A percentile compares a stretch with the other conserved stretches of the same genome.
Conservation (phyloP, 1,139 yeast genomes). For the Geotrichum carabidarum region DNA sequence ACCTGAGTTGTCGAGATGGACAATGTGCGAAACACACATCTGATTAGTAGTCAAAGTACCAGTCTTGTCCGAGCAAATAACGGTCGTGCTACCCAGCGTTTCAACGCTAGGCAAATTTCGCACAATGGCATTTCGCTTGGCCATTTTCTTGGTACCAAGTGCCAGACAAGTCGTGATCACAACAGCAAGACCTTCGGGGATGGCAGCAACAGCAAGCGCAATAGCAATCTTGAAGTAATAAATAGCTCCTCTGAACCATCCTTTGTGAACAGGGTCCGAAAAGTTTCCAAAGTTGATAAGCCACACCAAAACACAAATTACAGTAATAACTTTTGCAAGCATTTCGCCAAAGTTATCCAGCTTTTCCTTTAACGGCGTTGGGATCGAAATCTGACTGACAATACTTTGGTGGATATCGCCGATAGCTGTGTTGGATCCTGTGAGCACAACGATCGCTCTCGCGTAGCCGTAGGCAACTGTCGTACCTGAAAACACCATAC, state of each 20-base stretch:
- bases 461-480: slow-evolving; percentile 47
- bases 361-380: slow-evolving; percentile 37
- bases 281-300: slow-evolving; percentile 41
- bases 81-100: slow-evolving; percentile 40
- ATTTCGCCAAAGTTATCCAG: slow-evolving; percentile 41
- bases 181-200: slow-evolving; percentile 48
- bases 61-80: slow-evolving; percentile 67
- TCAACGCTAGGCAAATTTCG: slow-evolving; percentile 42
- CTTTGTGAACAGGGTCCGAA: slow-evolving; percentile 41
- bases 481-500: slow-evolving; percentile 46
- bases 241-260: slow-evolving; percentile 44
- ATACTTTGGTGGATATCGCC: slow-evolving; percentile 44
- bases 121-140: slow-evolving; percentile 46
- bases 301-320: slow-evolving; percentile 45
- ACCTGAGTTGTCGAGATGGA: slow-evolving; percentile 41
- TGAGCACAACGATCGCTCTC: slow-evolving; percentile 42
- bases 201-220: slow-evolving; percentile 50
- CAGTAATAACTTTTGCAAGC: slow-evolving; percentile 43
- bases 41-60: slow-evolving; percentile 57
- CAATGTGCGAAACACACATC: slow-evolving; percentile 32
- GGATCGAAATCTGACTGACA: slow-evolving; percentile 34
- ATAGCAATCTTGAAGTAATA: slow-evolving; percentile 50
- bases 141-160: slow-evolving; percentile 50
- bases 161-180: slow-evolving; percentile 51
- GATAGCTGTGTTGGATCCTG: slow-evolving; percentile 45